Evolutionary conservation across 768 basidiomycete species (phyloP), one percentile per base, ranked within the genome.

Genomic region (Aureoboletus auriporus): DNA sequence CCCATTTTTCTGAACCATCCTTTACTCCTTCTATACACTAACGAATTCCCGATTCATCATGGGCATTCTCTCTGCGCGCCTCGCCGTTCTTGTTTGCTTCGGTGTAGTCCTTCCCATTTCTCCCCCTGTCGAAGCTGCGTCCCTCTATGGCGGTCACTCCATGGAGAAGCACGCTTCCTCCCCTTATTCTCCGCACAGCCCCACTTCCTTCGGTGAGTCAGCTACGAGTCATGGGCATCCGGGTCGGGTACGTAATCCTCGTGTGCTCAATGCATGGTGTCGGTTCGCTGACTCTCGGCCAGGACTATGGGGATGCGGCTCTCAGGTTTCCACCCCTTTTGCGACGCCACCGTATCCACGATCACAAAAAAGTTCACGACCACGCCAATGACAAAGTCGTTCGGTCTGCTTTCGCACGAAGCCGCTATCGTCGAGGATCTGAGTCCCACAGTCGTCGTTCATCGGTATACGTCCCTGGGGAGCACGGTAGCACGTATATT

Each of bases 11-110:
- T 46, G 51, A 40, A 36, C 36, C 9, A 2, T 36, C 36, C 4
- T 6, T 44, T 33, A 10, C 5, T 11, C 10, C 37, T 49, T 53
- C 31, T 39, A 43, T 55, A 55, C 56, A 46, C 54, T 39, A 30
- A 44, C 50, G 30, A 51, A 48, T 42, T 49, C 42, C 45, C 42
- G 34, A 31, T 57, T 46, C 52, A 62, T 50, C 57, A 84, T 85
- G 83, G 72, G 78, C 51, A 61, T 69, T 41, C 68, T 82, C 50
- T 68, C 69, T 42, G 52, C 72, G 34, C 78, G 67, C 52, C 75
- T 84, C 62, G 60, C 77, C 6, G 33, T 71, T 38, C 66, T 78
- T 28, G 75, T 74, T 54, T 66, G 75, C 35, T 58, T 82, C 46
- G 70, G 74, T 52, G 68, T 71, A 3, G 69, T 73, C 33, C 47